Evolutionary conservation across 495 filamentous ascomycete species (phyloP).

Genomic region (Echria macrotheca): DNA sequence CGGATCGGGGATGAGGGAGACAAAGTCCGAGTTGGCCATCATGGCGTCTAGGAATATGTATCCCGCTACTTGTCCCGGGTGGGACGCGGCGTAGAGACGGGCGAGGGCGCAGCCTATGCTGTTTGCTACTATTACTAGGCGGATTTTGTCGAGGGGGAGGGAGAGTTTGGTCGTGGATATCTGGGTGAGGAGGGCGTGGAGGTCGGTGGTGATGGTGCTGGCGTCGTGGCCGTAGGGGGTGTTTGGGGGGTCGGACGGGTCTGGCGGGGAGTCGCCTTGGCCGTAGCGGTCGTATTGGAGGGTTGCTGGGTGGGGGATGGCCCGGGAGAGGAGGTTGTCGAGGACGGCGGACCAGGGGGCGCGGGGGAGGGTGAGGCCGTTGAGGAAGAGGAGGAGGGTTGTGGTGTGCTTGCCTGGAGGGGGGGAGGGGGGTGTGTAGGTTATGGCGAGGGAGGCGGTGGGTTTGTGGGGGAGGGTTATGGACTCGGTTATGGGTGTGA

Average conservation of each 20-base stretch:
- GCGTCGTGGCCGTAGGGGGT: slow-evolving; percentile 50
- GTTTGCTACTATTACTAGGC: slow-evolving; percentile 50
- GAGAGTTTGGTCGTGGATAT: slow-evolving; percentile 20
- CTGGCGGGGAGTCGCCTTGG: slow-evolving; percentile 52
- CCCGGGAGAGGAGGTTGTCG: slow-evolving; percentile 30
- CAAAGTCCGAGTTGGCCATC: slow-evolving; percentile 56
- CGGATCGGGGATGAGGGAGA: slow-evolving; percentile 57
- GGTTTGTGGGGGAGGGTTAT: slow-evolving; percentile 22
- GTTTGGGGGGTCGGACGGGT: slow-evolving; percentile 46
- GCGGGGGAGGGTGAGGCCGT: slow-evolving; percentile 53
- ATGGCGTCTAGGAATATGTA: slow-evolving; percentile 57
- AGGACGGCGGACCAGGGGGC: slow-evolving; percentile 46
- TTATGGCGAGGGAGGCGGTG: slow-evolving; percentile 15
- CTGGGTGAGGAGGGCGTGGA: slow-evolving; percentile 46
- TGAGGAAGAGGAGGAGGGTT: slow-evolving; percentile 56
- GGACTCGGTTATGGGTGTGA: slow-evolving; percentile 10
- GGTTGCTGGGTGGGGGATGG: slow-evolving; percentile 36
- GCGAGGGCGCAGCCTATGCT: slow-evolving; percentile 57
- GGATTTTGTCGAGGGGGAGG: background rate
- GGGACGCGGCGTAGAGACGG: slow-evolving; percentile 47
- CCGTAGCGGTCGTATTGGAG: slow-evolving; percentile 62
- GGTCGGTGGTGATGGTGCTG: slow-evolving; percentile 41
- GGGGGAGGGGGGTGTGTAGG: slow-evolving; percentile 9
- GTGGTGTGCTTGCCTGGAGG: slow-evolving; percentile 12
- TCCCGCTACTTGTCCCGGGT: slow-evolving; percentile 40